Evolutionary conservation across 805 yeast genomes (phyloP).

Genomic region (Yueomyces sp.): DNA sequence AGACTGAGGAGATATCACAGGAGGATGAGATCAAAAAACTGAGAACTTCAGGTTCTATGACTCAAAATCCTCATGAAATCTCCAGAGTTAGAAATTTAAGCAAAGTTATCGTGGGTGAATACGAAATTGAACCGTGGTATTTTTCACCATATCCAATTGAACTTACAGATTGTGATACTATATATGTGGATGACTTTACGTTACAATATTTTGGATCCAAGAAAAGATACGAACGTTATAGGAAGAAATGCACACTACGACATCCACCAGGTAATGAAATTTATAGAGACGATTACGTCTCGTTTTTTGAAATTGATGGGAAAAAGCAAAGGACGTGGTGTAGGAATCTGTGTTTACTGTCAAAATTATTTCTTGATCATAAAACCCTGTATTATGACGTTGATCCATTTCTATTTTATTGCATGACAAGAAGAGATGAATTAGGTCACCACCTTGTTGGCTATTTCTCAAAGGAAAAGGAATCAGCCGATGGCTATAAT

Average conservation of each 20-base stretch:
- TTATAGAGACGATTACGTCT: slow-evolving; percentile 81
- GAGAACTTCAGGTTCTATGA: slow-evolving; percentile 95
- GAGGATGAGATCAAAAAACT: slow-evolving; percentile 89
- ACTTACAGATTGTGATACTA: slow-evolving; percentile 78
- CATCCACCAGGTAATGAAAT: slow-evolving; percentile 99
- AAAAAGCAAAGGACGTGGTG: slow-evolving; percentile 96
- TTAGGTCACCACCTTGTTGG: slow-evolving; percentile 95
- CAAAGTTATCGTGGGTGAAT: slow-evolving; percentile 73
- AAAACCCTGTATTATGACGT: slow-evolving; percentile 95
- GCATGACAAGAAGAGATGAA: slow-evolving; percentile 85
- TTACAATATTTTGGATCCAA: slow-evolving; percentile 76
- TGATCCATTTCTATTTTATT: slow-evolving; percentile 90
- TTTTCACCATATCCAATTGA: slow-evolving; percentile 96
- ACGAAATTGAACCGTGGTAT: slow-evolving; percentile 96
- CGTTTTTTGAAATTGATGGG: slow-evolving; percentile 96
- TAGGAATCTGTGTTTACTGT: slow-evolving; percentile 80
- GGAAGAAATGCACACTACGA: slow-evolving; percentile 73
- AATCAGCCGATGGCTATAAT: slow-evolving; percentile 86
- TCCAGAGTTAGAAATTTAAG: slow-evolving; percentile 80
- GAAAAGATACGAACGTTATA: slow-evolving; percentile 85
- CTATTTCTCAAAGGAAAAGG: slow-evolving; percentile 92
- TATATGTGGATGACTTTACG: slow-evolving; percentile 86
- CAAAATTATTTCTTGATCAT: slow-evolving; percentile 86
- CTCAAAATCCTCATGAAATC: slow-evolving; percentile 74
- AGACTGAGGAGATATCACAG: slow-evolving; percentile 57